A percentile compares a stretch with the other conserved stretches of the same genome.
Conservation (phyloP, 805 yeast genomes). For the Ogataea pignaliae region DNA sequence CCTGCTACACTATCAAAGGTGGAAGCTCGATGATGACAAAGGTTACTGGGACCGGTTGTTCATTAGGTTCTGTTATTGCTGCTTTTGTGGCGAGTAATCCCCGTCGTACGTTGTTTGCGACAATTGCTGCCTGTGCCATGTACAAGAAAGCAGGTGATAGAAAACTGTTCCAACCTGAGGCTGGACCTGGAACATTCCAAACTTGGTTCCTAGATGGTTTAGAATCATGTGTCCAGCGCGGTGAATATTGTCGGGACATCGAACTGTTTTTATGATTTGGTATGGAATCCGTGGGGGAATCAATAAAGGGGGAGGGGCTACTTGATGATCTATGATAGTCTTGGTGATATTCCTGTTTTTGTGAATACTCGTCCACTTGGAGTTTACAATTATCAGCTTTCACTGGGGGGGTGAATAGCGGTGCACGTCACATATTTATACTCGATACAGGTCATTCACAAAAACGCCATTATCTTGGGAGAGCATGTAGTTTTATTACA, state of each 20-base stretch:
- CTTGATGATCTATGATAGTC: no score
- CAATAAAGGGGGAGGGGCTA: no score
- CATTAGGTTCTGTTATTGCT: conserved; percentile 70
- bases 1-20: conserved; percentile 37
- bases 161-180: conserved; percentile 9
- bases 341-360: no score
- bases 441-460: no score
- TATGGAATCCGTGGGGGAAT: no score
- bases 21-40: conserved; percentile 60
- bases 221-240: conserved; percentile 7
- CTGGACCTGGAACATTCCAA: conserved; percentile 55
- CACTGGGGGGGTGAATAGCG: no score
- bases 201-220: conserved; percentile 42
- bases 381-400: no score
- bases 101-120: conserved; percentile 39
- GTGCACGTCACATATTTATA: no score
- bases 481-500: no score
- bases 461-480: no score
- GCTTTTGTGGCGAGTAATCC: conserved; percentile 47
- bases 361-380: no score
- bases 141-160: conserved; percentile 63
- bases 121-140: conserved; percentile 48
- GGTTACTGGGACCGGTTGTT: conserved; percentile 82
- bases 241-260: not conserved
- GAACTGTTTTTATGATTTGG: no score